Evolutionary conservation across 495 filamentous ascomycete species (phyloP).

Genomic region (Penicillium cinerascens): DNA sequence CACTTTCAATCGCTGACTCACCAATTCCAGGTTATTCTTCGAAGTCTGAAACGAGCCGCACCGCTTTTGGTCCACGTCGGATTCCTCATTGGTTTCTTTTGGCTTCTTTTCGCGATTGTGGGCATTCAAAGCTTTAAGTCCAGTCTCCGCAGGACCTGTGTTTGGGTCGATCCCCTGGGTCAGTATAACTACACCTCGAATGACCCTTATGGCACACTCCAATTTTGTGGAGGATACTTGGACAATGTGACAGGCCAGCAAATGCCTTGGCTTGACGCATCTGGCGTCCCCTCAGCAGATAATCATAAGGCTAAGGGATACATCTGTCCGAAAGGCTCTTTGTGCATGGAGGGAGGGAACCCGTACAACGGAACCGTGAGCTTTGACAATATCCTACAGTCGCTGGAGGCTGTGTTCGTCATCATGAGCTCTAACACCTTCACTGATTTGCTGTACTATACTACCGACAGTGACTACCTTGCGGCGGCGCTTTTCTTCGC

Average conservation of each 20-base stretch:
- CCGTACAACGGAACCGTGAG: constrained; percentile 85
- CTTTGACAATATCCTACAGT: constrained; percentile 92
- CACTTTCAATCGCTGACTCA: constrained; percentile 21
- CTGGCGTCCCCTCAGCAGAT: constrained; percentile 38
- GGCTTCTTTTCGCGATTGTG: constrained; percentile 95
- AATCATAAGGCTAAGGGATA: constrained; percentile 72
- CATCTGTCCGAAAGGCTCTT: constrained; percentile 76
- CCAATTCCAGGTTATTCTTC: constrained; percentile 67
- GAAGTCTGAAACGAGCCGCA: constrained; percentile 92
- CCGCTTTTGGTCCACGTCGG: constrained; percentile 92
- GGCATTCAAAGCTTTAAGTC: constrained; percentile 98
- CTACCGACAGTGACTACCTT: constrained; percentile 86
- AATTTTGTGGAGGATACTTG: constrained; percentile 85
- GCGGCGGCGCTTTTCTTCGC: constrained; percentile 82
- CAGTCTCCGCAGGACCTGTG: constrained; percentile 80
- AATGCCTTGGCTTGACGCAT: constrained; percentile 61
- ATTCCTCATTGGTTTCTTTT: constrained; percentile 97
- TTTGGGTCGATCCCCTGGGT: constrained; percentile 66
- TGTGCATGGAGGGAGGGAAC: constrained; percentile 74
- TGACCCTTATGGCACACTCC: constrained; percentile 52
- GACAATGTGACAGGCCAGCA: constrained; percentile 52
- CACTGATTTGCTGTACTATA: constrained; percentile 89
- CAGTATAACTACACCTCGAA: constrained; percentile 38
- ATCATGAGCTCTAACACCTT: constrained; percentile 98
- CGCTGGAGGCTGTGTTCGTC: constrained; percentile 94